Evolutionary conservation across 139 green algal genomes (phyloP).

Genomic region (Closterium sp.): DNA sequence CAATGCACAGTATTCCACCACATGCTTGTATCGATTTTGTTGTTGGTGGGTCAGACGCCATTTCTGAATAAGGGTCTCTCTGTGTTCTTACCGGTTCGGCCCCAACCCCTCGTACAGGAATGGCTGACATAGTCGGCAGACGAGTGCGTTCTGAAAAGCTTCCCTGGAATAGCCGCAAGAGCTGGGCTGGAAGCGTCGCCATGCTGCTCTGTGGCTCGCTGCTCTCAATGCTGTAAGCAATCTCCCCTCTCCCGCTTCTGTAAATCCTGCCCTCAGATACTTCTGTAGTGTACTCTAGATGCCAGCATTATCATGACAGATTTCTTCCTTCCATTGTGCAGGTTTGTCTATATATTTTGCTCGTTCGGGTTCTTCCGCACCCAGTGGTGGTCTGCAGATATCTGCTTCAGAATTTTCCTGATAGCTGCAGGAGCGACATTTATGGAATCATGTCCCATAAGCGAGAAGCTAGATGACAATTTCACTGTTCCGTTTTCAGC

Average conservation of each 20-base stretch:
- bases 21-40: too few relatives aligned
- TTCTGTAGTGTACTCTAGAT: too few relatives aligned
- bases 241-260: too few relatives aligned
- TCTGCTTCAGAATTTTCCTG: background rate
- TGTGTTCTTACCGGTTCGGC: too few relatives aligned
- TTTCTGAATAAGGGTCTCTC: too few relatives aligned
- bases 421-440: slow-evolving; percentile 64
- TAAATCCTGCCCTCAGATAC: too few relatives aligned
- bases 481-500: slow-evolving; percentile 75
- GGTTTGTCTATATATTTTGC: background rate
- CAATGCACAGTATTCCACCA: too few relatives aligned
- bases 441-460: slow-evolving; percentile 84
- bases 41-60: too few relatives aligned
- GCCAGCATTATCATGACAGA: too few relatives aligned
- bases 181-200: slow-evolving; percentile 77
- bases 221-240: background rate
- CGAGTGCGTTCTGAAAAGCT: slow-evolving; percentile 61
- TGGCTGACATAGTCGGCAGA: slow-evolving; percentile 91
- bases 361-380: background rate
- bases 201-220: slow-evolving; percentile 68
- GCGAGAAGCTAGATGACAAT: slow-evolving; percentile 85
- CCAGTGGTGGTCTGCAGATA: background rate
- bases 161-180: slow-evolving; percentile 85
- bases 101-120: slow-evolving; percentile 21
- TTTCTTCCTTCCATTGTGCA: too few relatives aligned